phyloP scores from a whole-genome alignment of 2,329 filamentous ascomycete genomes.

The Colletotrichum sp. region DNA sequence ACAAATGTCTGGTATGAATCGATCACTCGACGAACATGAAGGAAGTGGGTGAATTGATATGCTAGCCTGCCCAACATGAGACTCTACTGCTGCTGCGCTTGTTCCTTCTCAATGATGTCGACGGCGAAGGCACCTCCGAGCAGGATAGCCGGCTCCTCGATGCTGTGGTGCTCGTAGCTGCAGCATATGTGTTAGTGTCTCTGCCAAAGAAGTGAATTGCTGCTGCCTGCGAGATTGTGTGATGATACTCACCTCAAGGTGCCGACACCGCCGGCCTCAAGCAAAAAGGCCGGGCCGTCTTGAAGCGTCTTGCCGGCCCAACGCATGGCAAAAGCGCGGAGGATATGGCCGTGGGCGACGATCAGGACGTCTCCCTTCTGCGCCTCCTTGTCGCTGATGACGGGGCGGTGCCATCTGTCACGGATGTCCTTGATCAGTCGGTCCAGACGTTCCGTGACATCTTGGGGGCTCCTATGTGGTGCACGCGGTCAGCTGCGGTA shows the following conservation, averaged over 20 bases:
- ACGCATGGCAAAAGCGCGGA: slow-evolving; percentile 85
- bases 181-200: background rate
- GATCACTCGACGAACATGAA: background rate
- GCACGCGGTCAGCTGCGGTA: background rate
- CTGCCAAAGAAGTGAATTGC: background rate
- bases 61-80: background rate
- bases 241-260: slow-evolving; percentile 67
- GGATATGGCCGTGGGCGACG: slow-evolving; percentile 89
- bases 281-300: slow-evolving; percentile 77
- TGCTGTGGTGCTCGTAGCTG: slow-evolving; percentile 80
- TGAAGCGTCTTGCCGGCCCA: slow-evolving; percentile 79
- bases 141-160: slow-evolving; percentile 80
- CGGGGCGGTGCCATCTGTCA: slow-evolving; percentile 64
- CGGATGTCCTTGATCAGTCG: slow-evolving; percentile 77
- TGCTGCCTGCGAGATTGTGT: background rate
- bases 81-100: slow-evolving; percentile 24
- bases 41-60: background rate
- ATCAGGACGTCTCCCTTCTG: slow-evolving; percentile 52
- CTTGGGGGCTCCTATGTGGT: slow-evolving; percentile 64
- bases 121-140: slow-evolving; percentile 75
- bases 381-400: slow-evolving; percentile 53
- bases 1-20: background rate
- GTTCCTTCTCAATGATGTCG: slow-evolving; percentile 31
- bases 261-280: slow-evolving; percentile 89
- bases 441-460: slow-evolving; percentile 77